phyloP scores from a whole-genome alignment of 2,329 filamentous ascomycete species.

The Lachnellula occidentalis region DNA sequence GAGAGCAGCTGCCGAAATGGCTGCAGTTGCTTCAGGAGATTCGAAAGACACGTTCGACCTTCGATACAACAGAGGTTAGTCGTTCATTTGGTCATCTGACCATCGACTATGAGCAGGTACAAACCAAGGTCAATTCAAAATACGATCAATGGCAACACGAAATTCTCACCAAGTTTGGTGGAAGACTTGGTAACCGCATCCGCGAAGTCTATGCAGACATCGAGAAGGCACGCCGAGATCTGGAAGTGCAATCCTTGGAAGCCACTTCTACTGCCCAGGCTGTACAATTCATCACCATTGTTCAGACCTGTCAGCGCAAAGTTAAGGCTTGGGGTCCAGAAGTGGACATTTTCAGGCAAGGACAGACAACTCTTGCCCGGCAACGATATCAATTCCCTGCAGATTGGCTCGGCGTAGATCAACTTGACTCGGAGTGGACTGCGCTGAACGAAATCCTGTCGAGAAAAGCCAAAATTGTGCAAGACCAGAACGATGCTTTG shows the following conservation, averaged over 20 bases:
- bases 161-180: constrained; percentile 87
- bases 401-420: constrained; percentile 94
- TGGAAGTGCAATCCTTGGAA: constrained; percentile 89
- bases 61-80: constrained; percentile 93
- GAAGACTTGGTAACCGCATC: constrained; percentile 83
- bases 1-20: constrained; percentile 89
- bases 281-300: constrained; percentile 96
- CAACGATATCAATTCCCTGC: constrained; percentile 90
- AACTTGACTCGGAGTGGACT: constrained; percentile 94
- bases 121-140: constrained; percentile 97
- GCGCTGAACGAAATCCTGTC: constrained; percentile 86
- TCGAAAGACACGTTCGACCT: constrained; percentile 88
- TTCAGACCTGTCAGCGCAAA: constrained; percentile 92
- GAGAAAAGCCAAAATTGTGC: constrained; percentile 90
- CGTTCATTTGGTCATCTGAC: constrained; percentile 89
- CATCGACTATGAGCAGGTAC: constrained; percentile 97
- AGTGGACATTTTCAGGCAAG: constrained; percentile 91
- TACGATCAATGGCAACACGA: constrained; percentile 99
- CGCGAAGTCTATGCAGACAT: constrained; percentile 89
- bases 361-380: constrained; percentile 83
- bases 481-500: constrained; percentile 92
- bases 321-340: constrained; percentile 93
- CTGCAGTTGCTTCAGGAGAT: constrained; percentile 95
- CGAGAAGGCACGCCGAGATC: constrained; percentile 79
- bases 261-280: constrained; percentile 94